Conservation (phyloP, 176 grass and related monocot genomes). For the Thinopyrum elongatum region DNA sequence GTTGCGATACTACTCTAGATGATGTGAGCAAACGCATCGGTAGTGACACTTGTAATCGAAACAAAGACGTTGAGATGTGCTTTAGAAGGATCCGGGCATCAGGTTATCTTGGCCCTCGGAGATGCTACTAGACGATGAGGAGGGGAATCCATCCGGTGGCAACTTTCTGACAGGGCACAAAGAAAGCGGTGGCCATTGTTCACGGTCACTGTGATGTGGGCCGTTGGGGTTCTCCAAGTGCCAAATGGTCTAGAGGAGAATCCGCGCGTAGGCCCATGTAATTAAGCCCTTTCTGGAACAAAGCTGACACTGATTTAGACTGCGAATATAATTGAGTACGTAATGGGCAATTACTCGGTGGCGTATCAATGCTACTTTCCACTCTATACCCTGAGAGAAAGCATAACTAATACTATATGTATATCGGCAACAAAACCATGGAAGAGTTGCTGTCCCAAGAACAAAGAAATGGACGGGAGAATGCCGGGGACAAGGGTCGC, state of each 20-base stretch:
- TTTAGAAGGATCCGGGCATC: background rate
- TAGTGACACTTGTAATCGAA: background rate
- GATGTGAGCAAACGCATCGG: background rate
- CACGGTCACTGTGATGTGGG: constrained; percentile 6
- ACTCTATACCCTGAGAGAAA: too few relatives aligned
- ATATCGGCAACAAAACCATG: too few relatives aligned
- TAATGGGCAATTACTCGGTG: background rate
- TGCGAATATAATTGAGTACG: background rate
- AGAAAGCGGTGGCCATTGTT: background rate
- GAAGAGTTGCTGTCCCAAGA: background rate
- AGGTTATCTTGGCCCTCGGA: background rate
- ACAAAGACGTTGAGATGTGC: background rate
- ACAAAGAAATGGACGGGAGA: background rate
- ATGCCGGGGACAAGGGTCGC: background rate
- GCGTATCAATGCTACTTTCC: background rate
- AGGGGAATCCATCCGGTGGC: constrained; percentile 21
- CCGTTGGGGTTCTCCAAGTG: background rate
- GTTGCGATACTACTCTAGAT: background rate
- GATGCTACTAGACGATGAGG: constrained; percentile 9
- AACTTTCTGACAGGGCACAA: background rate
- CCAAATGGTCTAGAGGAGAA: background rate
- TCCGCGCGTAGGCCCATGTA: constrained; percentile 19
- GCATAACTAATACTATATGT: too few relatives aligned
- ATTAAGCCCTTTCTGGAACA: background rate
- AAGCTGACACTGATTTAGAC: constrained; percentile 4